Evolutionary conservation across 1,139 yeast species (phyloP), one percentile per base, ranked within the genome.

Genomic region (Citeromyces hawaiiensis): DNA sequence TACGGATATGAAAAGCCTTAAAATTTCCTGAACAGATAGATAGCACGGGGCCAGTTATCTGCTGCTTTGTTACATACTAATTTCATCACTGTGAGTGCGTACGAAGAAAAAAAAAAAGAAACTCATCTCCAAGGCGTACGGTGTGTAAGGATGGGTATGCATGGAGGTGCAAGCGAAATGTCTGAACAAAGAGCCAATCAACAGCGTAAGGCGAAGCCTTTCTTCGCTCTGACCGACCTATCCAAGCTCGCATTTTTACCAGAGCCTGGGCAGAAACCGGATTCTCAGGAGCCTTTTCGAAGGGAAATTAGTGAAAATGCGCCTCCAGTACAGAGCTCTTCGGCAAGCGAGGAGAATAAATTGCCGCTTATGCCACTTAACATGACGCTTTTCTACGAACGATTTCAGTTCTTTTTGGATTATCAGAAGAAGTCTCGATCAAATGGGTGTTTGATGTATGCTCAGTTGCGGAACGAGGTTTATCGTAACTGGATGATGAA

Each of bases 381-480:
- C 17, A 9, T 17, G 15, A 10, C 17, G 11, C 34, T 30, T 52
- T 54, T 39, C 38, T 51, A 16, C 13, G 56, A 53, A 14, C 53
- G 50, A 36, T 43, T 54, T 9, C 44, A 51, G 30, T 53, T 55
- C 31, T 53, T 55, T 38, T 31, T 50, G 23, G 50, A 54, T 34
- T 54, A 52, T 33, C 51, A 52, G 53, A 53, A 54, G 36, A 56
- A 55, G 13, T 44, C 57, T 9, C 55, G 50, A 32, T 32, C 41
- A 21, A 50, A 52, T 35, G 59, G 55, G 39, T 50, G 55, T 0
- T 37, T 55, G n/a, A 44, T 44, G 15, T 54, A 49, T 40, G 53
- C 59, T 5, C 40, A 50, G 9, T 48, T 55, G 3, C 45, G 60
- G 43, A 47, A 53, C 18, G 53, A 53, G 30, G 39, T 53, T 10